Conservation (phyloP, 1,284 basidiomycete genomes). For the Sanghuangporus sanghuang region DNA sequence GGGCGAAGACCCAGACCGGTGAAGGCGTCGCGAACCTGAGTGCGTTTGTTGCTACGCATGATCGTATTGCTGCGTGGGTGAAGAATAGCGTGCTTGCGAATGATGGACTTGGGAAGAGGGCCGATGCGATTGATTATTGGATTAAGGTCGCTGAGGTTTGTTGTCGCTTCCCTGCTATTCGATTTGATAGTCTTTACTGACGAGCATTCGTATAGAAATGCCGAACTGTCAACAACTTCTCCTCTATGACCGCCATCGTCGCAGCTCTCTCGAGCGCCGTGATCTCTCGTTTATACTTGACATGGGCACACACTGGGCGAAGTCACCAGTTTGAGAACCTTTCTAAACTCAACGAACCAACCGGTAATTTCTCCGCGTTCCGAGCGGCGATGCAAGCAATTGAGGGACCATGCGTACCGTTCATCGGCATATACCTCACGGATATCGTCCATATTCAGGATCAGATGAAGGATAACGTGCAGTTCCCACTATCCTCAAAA, state of each 20-base stretch:
- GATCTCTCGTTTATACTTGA: conserved; percentile 51
- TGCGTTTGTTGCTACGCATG: conserved; percentile 56
- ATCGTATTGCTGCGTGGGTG: conserved; percentile 61
- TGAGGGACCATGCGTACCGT: conserved; percentile 62
- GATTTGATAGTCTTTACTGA: neutral
- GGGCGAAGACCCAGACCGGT: conserved; percentile 38
- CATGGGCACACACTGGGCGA: conserved; percentile 61
- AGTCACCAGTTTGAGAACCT: conserved; percentile 47
- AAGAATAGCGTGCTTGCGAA: conserved; percentile 52
- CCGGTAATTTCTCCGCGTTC: conserved; percentile 53
- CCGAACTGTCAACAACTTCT: conserved; percentile 56
- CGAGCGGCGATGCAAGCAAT: conserved; percentile 43
- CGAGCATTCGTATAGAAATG: conserved; percentile 46
- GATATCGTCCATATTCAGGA: conserved; percentile 54
- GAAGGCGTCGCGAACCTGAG: conserved; percentile 38
- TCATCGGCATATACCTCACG: conserved; percentile 57
- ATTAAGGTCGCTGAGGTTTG: conserved; percentile 71
- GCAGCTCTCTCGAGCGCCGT: conserved; percentile 56
- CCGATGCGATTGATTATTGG: conserved; percentile 65
- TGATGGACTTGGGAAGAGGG: conserved; percentile 46
- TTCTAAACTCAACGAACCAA: conserved; percentile 50
- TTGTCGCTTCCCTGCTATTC: conserved; percentile 9
- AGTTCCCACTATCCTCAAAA: conserved; percentile 15
- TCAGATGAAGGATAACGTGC: conserved; percentile 39
- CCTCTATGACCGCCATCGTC: conserved; percentile 62